These are phyloP conservation scores for Fusarium avenaceum DNA, from an alignment of 2,329 filamentous ascomycete species.

Conservation along the genomic window DNA sequence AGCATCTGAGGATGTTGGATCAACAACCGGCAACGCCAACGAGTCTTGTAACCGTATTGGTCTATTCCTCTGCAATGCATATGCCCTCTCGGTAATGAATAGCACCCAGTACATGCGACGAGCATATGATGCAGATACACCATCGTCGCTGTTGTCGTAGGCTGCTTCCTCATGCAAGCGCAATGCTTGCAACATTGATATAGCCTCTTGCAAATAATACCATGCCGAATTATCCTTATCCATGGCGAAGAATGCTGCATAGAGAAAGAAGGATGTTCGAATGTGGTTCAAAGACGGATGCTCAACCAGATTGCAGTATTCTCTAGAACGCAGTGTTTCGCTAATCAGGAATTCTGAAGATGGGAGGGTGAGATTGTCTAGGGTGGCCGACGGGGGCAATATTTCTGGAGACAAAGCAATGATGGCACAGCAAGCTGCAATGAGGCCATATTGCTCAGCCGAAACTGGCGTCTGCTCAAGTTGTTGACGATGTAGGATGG, in stretches of 20 bases:
- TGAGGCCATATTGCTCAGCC: conserved; percentile 47
- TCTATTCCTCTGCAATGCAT: conserved; percentile 51
- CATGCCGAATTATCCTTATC: conserved; percentile 53
- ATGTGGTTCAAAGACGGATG: conserved; percentile 47
- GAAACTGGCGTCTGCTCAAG: conserved; percentile 23
- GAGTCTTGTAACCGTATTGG: conserved; percentile 47
- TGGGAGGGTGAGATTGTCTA: conserved; percentile 26
- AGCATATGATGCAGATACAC: conserved; percentile 28
- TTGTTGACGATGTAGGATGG: conserved; percentile 47
- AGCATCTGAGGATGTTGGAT: conserved; percentile 33
- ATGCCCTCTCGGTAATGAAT: conserved; percentile 53
- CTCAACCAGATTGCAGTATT: conserved; percentile 46
- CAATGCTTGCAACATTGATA: conserved; percentile 48
- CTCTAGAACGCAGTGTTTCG: conserved; percentile 48
- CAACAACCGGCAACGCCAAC: conserved; percentile 41
- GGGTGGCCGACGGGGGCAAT: conserved; percentile 9
- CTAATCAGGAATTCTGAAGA: conserved; percentile 46
- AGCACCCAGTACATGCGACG: conserved; percentile 51
- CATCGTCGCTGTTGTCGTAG: conserved; percentile 32
- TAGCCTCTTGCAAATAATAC: conserved; percentile 52
- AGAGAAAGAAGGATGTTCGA: conserved; percentile 54
- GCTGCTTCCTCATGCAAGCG: conserved; percentile 50
- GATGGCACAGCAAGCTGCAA: conserved; percentile 50
- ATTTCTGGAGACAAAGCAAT: conserved; percentile 51
- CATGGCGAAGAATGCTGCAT: conserved; percentile 49